Percentiles rank a stretch among this genome's conserved stretches.
Evolutionary conservation across 257 asterid genomes (phyloP).

Genomic region (Fraxinus cuspidata): DNA sequence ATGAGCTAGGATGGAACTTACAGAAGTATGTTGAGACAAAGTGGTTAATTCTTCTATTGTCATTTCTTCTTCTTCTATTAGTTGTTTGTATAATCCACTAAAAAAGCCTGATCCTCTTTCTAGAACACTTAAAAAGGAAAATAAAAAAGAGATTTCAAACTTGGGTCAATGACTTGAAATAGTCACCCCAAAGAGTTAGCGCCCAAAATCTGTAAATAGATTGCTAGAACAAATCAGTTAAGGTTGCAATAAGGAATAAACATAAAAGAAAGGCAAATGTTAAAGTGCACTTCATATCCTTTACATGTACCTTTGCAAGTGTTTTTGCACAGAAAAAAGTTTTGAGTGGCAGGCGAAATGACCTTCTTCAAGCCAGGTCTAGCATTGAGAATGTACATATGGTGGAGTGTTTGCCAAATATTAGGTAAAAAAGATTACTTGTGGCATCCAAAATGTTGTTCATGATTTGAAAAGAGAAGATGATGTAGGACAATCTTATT

Average conservation of each 20-base stretch:
- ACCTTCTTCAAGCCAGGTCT: slow-evolving; percentile 83
- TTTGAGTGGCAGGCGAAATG: slow-evolving; percentile 91
- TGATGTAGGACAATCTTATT: too few relatives aligned
- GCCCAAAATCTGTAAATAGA: slow-evolving; percentile 64
- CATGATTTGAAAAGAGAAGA: slow-evolving; percentile 10
- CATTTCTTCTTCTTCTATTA: slow-evolving; percentile 73
- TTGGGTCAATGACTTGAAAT: slow-evolving; percentile 69
- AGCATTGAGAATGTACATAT: slow-evolving; percentile 85
- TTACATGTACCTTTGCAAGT: slow-evolving; percentile 73
- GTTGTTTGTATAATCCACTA: slow-evolving; percentile 73
- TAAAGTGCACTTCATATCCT: slow-evolving; percentile 7
- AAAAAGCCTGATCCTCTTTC: slow-evolving; percentile 61
- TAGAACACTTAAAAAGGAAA: slow-evolving; percentile 1
- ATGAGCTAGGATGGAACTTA: slow-evolving; percentile 45
- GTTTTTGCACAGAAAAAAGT: slow-evolving; percentile 83
- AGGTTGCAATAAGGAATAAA: slow-evolving; percentile 7
- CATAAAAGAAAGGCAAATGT: background rate
- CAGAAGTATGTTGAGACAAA: slow-evolving; percentile 90
- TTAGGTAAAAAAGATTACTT: too few relatives aligned
- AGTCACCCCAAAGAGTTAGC: slow-evolving; percentile 73
- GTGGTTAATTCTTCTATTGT: slow-evolving; percentile 78
- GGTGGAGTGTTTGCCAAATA: slow-evolving; percentile 72
- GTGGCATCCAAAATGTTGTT: slow-evolving; percentile 6
- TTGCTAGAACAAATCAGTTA: slow-evolving; percentile 20
- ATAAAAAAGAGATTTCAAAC: slow-evolving; percentile 44